Evolutionary conservation across 225 moss, liverwort and hornwort species (phyloP), one percentile per base, ranked within the genome.

Genomic region (Straminergon stramineum): DNA sequence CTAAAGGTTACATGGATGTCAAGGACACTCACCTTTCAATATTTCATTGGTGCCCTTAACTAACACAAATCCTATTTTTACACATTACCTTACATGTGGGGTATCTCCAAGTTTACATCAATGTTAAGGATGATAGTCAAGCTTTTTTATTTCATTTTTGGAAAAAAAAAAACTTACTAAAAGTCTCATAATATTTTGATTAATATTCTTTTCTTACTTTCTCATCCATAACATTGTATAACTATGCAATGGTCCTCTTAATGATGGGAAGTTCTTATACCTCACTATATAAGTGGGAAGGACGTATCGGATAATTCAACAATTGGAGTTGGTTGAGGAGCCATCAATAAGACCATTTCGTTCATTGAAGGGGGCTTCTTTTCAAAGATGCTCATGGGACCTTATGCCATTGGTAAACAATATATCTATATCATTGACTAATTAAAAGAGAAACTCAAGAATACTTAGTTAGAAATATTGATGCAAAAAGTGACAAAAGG

Each of bases 71-170:
- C 7, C 63, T 23, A 39, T 7, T 39, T 73, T 73, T 43, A 43
- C 3, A 9, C 5, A 15, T 43, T 43, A 15, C 8, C 1, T 27
- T 3, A 28, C 8, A 41, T 41, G 39, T 70, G 5, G 24, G 7
- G 2, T 69, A n/a, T 22, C 7, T 67, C 10, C 19, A 67, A 67
- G 5, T 67, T 66, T 28, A 62, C 62, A 62, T 62, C 28, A 28
- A 35, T 19, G 0, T n/a, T n/a, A 15, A 6, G 1, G 21, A 13
- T 3, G 7, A 39, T 23, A 13, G 7, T 0, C 0, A 70, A 7
- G 7, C 4, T 71, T 43, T 43, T 43, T 73, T 39, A 15, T 41
- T 73, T 28, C 13, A 26, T 27, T 30, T 74, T 74, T 30, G 10
- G 0, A 45, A 1, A 45, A 45, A 45, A 45, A 8, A 10, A 16